Percentiles rank a stretch among this genome's conserved stretches.
phyloP scores from a whole-genome alignment of 2,329 filamentous ascomycete species.

The Pseudopyricularia javanii region DNA sequence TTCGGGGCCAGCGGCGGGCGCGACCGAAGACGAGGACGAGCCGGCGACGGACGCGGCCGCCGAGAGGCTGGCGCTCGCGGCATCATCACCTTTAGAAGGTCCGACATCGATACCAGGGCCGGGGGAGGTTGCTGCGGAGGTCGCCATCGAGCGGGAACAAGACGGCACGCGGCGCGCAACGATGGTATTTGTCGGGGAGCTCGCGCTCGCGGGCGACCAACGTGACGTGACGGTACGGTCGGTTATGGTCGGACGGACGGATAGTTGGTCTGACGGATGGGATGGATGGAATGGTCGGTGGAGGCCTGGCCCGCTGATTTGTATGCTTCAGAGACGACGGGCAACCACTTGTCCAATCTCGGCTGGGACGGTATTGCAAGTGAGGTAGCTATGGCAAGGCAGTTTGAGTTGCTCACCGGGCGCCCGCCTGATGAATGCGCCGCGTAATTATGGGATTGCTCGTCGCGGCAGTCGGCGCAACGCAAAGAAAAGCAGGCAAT shows the following conservation, averaged over 20 bases:
- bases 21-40: constrained; percentile 12
- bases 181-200: not conserved
- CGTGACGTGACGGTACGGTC: not conserved
- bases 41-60: constrained; percentile 9
- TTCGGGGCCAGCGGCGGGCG: constrained; percentile 6
- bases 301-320: not conserved
- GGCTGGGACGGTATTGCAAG: too few relatives aligned
- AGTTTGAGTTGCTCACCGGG: too few relatives aligned
- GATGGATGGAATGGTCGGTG: not conserved
- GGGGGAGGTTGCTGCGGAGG: constrained; percentile 19
- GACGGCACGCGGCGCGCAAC: not conserved
- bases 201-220: not conserved
- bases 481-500: too few relatives aligned
- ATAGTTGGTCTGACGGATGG: not conserved
- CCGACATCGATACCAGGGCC: constrained; percentile 3
- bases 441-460: too few relatives aligned
- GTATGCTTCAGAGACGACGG: not conserved
- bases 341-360: too few relatives aligned
- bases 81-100: not conserved
- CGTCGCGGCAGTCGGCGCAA: too few relatives aligned
- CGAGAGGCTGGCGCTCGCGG: constrained; percentile 17
- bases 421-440: too few relatives aligned
- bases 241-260: not conserved
- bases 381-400: too few relatives aligned
- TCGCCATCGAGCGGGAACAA: constrained; percentile 22